These are phyloP conservation scores for Lodderomyces theae DNA, from an alignment of 1,139 yeast species.

Conservation along the genomic window DNA sequence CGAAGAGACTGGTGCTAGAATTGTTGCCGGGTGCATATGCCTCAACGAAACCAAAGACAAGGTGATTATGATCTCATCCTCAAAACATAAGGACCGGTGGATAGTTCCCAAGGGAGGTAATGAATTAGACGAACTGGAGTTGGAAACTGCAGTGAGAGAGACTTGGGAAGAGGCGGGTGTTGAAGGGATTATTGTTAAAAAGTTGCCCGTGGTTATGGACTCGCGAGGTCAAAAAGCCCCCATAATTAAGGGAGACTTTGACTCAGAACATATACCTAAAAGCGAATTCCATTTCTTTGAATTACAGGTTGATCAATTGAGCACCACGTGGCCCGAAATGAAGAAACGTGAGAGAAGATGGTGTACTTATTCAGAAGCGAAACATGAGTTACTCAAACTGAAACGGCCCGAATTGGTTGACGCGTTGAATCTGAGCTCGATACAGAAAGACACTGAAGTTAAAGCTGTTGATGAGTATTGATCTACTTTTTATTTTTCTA, in stretches of 20 bases:
- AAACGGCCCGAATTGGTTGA: slow-evolving; percentile 67
- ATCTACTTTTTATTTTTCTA: slow-evolving; percentile 15
- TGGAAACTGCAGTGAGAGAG: slow-evolving; percentile 71
- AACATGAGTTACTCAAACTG: slow-evolving; percentile 54
- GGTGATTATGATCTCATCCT: slow-evolving; percentile 76
- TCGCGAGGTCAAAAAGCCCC: slow-evolving; percentile 65
- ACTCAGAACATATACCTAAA: slow-evolving; percentile 51
- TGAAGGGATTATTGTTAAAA: slow-evolving; percentile 53
- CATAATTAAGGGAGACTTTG: slow-evolving; percentile 40
- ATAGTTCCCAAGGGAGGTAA: slow-evolving; percentile 96
- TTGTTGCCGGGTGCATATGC: slow-evolving; percentile 90
- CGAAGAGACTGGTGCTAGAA: slow-evolving; percentile 65
- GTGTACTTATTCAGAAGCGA: slow-evolving; percentile 75
- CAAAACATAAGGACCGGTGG: slow-evolving; percentile 68
- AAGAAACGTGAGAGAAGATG: slow-evolving; percentile 62
- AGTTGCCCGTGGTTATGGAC: slow-evolving; percentile 68
- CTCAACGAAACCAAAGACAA: slow-evolving; percentile 54
- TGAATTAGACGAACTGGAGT: slow-evolving; percentile 74
- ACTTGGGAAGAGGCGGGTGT: slow-evolving; percentile 99
- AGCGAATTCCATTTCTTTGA: slow-evolving; percentile 85
- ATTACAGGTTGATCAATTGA: slow-evolving; percentile 56
- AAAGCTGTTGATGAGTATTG: slow-evolving; percentile 9
- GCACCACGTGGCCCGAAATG: slow-evolving; percentile 73
- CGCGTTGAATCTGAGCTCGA: slow-evolving; percentile 58
- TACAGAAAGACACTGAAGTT: slow-evolving; percentile 31